Evolutionary conservation across 2,329 filamentous ascomycete genomes (phyloP), one percentile per base, ranked within the genome.

Genomic region (Alternaria infectoria): DNA sequence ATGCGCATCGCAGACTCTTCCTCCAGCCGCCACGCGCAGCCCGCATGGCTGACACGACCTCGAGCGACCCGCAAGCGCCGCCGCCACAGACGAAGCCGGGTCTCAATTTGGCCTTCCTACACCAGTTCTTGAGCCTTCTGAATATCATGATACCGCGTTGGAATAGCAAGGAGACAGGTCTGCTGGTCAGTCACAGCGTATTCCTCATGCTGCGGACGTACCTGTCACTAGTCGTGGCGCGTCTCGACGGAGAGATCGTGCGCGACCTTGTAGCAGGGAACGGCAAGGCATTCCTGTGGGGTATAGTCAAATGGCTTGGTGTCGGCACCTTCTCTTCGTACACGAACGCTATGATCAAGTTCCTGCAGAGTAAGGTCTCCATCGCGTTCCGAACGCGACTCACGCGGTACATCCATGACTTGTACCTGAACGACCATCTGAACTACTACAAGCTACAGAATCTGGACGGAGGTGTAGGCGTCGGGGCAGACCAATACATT

Each of bases 291-390:
- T 99, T 99, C 78, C 83, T 96, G 9, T 92, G 90, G 89, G 96
- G 96, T 6, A 91, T 99, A 50, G 79, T 90, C 52, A 97, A 98
- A 85, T 99, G 96, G 96, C 93, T 94, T 69, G 93, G 95, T 4
- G 90, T 99, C 36, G 96, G 96, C 45, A 93, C 92, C 3, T 90
- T 98, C 67, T 95, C 94, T 9, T 97, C 95, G 0, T 99, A 99
- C 77, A 97, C 95, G 54, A 99, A 99, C 80, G 93, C 95, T 58
- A 97, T 96, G 91, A 99, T 99, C 85, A 98, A 98, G 81, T 99
- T 92, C 81, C 86, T 99, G 66, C 95, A 99, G 81, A 95, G 93
- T 54, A 99, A 99, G 83, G 93, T 99, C 57, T 97, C 95, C 7
- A 99, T 99, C 69, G 95, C 96, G 32, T 99, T 99, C 86, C 90